Evolutionary conservation across 352 stramenopile genomes (phyloP).

Genomic region (Pythium volutum): DNA sequence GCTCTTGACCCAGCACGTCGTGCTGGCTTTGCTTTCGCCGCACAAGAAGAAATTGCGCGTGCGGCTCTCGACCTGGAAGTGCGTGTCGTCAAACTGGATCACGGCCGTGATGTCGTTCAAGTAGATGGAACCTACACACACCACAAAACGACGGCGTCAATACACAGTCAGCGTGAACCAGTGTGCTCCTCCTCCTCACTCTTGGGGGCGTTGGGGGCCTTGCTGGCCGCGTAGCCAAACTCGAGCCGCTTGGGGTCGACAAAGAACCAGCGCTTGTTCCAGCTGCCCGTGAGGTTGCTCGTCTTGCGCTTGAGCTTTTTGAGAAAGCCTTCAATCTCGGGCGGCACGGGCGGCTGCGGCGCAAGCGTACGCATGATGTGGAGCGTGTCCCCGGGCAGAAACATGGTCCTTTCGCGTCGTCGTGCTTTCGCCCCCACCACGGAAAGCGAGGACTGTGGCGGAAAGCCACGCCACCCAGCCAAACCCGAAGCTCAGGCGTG

Average conservation of each 20-base stretch:
- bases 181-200: no score
- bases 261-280: slow-evolving; percentile 88
- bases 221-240: slow-evolving; percentile 68
- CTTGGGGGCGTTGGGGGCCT: slow-evolving; percentile 34
- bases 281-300: slow-evolving; percentile 67
- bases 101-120: slow-evolving; percentile 86
- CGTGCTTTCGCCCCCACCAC: not conserved
- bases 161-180: not conserved
- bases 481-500: no score
- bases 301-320: slow-evolving; percentile 89
- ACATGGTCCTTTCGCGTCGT: not conserved
- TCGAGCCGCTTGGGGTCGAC: slow-evolving; percentile 70
- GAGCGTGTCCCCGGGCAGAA: slow-evolving; percentile 11
- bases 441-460: no score
- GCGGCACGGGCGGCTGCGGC: slow-evolving; percentile 48
- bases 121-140: slow-evolving; percentile 65
- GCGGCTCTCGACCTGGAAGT: slow-evolving; percentile 82
- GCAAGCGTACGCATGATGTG: slow-evolving; percentile 20
- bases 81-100: slow-evolving; percentile 81
- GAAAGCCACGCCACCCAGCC: no score
- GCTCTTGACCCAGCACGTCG: slow-evolving; percentile 75
- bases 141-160: not conserved
- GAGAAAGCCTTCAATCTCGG: slow-evolving; percentile 83
- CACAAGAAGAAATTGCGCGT: slow-evolving; percentile 85
- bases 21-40: slow-evolving; percentile 80